These are phyloP conservation scores for Onygenales sp. DNA, from an alignment of 2,329 filamentous ascomycete species.

Conservation along the genomic window DNA sequence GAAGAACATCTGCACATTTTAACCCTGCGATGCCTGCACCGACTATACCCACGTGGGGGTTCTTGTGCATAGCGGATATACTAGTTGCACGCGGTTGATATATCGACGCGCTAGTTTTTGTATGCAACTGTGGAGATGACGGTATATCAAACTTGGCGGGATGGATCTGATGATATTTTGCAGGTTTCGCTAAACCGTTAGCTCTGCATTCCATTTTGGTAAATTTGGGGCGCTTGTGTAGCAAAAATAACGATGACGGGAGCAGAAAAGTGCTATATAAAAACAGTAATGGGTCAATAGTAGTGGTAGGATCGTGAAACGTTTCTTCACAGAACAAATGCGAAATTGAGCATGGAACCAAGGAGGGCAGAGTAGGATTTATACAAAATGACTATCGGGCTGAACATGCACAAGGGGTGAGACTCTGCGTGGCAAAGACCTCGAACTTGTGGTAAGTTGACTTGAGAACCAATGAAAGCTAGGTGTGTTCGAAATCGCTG, in stretches of 20 bases:
- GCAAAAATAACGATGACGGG: not conserved
- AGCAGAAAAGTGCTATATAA: not conserved
- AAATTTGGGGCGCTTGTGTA: not conserved
- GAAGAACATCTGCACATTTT: slow-evolving; percentile 49
- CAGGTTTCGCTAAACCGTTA: slow-evolving; percentile 10
- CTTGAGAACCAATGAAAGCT: too few species aligned
- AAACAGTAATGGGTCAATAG: not conserved
- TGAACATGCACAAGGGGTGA: too few species aligned
- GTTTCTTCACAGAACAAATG: too few species aligned
- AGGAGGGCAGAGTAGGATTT: too few species aligned
- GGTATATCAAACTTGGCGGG: slow-evolving; percentile 4
- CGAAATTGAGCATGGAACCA: too few species aligned
- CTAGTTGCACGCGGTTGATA: not conserved
- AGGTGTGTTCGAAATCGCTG: too few species aligned
- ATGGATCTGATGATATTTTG: slow-evolving; percentile 8
- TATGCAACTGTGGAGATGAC: not conserved
- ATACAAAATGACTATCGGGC: too few species aligned
- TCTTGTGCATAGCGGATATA: slow-evolving; percentile 24
- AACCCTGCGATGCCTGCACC: slow-evolving; percentile 53
- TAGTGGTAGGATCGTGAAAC: too few species aligned
- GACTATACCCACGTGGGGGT: slow-evolving; percentile 47
- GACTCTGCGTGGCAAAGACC: too few species aligned
- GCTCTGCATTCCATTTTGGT: slow-evolving; percentile 13
- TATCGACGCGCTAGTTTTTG: not conserved
- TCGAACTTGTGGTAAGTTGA: too few species aligned